Conservation (phyloP, 768 basidiomycete species). For the Tylopilus cervinicoccineus region DNA sequence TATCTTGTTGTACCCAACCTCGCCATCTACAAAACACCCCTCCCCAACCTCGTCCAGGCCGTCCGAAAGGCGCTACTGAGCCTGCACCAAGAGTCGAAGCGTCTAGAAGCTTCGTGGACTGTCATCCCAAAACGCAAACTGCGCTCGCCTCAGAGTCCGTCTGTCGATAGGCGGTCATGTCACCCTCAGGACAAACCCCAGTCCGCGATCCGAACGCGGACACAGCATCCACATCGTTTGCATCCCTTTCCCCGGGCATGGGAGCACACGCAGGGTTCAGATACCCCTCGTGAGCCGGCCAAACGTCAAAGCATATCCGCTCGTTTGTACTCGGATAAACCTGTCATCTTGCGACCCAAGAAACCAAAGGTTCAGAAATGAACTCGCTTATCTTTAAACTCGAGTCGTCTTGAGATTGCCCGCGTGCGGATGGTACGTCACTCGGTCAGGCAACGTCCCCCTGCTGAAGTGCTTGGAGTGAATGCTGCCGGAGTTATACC, state of each 20-base stretch:
- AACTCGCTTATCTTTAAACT: too few species aligned
- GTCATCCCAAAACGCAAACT: neutral
- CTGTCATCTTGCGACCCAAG: neutral
- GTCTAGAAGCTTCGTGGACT: conserved; percentile 16
- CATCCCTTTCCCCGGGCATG: neutral
- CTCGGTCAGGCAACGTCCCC: too few species aligned
- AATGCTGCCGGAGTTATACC: too few species aligned
- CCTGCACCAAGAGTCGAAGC: conserved; percentile 6
- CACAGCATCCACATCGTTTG: neutral
- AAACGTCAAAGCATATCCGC: neutral
- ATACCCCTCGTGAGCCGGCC: neutral
- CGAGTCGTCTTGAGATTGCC: too few species aligned
- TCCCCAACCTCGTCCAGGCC: conserved; percentile 19
- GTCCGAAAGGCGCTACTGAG: conserved; percentile 20
- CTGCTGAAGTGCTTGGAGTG: too few species aligned
- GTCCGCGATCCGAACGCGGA: neutral
- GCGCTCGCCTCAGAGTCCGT: neutral
- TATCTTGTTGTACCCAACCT: conserved; percentile 25
- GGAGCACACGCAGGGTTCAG: neutral
- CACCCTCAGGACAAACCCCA: neutral
- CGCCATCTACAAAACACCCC: conserved; percentile 22
- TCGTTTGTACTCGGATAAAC: conserved; percentile 2
- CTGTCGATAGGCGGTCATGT: neutral
- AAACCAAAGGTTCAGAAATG: neutral
- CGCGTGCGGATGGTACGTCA: too few species aligned